Conservation (phyloP, 208 protist genomes). For the Herpetomonas tarakana region DNA sequence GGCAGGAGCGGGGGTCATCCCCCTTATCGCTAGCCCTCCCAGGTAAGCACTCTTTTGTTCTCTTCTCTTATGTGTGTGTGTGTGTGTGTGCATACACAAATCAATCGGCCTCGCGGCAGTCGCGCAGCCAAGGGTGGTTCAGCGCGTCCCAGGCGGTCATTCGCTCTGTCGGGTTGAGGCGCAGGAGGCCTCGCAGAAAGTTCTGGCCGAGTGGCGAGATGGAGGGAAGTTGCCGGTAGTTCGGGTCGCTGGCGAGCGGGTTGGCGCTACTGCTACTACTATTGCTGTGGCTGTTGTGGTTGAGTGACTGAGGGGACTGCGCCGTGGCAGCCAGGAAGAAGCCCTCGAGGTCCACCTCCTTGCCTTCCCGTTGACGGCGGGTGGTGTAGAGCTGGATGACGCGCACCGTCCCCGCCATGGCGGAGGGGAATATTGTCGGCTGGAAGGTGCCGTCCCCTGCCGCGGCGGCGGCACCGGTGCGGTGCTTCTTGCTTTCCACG, state of each 20-base stretch:
- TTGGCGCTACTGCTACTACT: background rate
- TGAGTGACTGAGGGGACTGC: background rate
- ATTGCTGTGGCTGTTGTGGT: background rate
- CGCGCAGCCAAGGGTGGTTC: slow-evolving; percentile 28
- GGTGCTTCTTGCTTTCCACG: slow-evolving; percentile 5
- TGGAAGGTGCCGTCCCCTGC: background rate
- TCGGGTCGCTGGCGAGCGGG: slow-evolving; percentile 1
- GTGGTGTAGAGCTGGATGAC: slow-evolving; percentile 16
- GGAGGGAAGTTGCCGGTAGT: slow-evolving; percentile 9
- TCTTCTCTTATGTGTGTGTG: too few species aligned
- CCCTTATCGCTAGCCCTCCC: too few species aligned
- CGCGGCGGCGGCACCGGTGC: background rate
- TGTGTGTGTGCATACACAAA: too few species aligned
- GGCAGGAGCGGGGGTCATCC: too few species aligned
- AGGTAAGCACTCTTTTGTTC: too few species aligned
- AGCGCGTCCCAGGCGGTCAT: slow-evolving; percentile 16
- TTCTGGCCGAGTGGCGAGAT: slow-evolving; percentile 33
- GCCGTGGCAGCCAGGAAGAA: slow-evolving; percentile 18
- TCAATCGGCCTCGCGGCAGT: slow-evolving; percentile 25
- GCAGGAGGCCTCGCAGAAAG: slow-evolving; percentile 23
- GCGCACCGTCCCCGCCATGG: slow-evolving; percentile 15
- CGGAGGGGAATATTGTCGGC: slow-evolving; percentile 12
- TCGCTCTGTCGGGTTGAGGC: slow-evolving; percentile 6
- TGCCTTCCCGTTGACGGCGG: slow-evolving; percentile 5
- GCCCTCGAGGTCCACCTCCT: slow-evolving; percentile 29